These are phyloP conservation scores for Tritrichomonas foetus DNA, from an alignment of 208 protist species.

Conservation along the genomic window DNA sequence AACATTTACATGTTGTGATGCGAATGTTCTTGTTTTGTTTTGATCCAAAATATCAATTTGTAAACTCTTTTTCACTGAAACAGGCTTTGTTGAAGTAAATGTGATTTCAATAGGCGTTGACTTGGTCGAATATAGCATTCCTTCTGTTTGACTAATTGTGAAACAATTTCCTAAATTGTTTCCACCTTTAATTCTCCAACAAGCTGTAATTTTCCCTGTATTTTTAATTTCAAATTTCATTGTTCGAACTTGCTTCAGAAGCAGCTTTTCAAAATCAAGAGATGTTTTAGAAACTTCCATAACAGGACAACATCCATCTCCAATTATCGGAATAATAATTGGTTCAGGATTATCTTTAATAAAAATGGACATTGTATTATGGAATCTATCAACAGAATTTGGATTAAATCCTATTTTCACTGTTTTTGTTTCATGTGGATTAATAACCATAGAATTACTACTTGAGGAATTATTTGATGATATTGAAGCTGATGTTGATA, in stretches of 20 bases:
- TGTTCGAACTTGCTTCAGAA: neutral
- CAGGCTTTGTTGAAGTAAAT: neutral
- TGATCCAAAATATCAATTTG: neutral
- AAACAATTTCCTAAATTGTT: neutral
- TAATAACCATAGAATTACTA: neutral
- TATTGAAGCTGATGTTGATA: no score
- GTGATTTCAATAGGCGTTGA: neutral
- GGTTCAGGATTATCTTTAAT: conserved; percentile 3
- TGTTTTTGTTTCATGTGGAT: neutral
- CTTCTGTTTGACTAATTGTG: neutral
- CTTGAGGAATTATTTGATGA: neutral
- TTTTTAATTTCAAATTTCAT: neutral
- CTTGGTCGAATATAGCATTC: neutral
- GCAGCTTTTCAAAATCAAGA: neutral
- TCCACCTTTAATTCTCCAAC: neutral
- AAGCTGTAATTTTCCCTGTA: neutral
- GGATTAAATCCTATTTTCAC: neutral
- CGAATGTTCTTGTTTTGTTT: neutral
- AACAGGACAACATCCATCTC: neutral
- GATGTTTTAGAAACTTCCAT: neutral
- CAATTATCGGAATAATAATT: neutral
- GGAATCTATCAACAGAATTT: neutral
- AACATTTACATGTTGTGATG: neutral
- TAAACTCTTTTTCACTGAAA: neutral
- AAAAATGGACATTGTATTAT: neutral